Evolutionary conservation across 176 grass and related monocot genomes (phyloP).

Genomic region (Oryza brachyantha): DNA sequence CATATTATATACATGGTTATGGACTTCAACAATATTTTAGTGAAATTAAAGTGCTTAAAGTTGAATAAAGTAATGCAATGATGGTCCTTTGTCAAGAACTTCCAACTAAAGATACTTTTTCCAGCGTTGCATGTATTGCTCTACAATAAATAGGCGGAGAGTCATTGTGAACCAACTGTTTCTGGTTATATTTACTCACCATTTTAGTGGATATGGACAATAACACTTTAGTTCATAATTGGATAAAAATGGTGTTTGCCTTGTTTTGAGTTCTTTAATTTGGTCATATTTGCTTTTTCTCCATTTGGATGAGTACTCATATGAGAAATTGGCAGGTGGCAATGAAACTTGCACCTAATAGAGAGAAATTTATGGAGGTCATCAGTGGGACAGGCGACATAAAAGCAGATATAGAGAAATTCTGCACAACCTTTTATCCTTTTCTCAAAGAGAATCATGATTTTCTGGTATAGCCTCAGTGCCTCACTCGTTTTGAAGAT

Average conservation of each 20-base stretch:
- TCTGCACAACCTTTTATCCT: constrained; percentile 77
- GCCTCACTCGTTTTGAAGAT: not conserved
- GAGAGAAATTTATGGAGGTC: constrained; percentile 97
- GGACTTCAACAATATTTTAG: not conserved
- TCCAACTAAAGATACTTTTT: not conserved
- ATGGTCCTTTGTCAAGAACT: not conserved
- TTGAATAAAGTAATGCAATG: not conserved
- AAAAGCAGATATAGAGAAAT: constrained; percentile 89
- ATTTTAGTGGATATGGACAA: not conserved
- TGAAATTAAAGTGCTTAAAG: not conserved
- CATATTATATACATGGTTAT: too few relatives aligned
- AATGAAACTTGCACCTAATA: constrained; percentile 89
- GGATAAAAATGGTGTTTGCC: not conserved
- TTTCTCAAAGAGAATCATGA: constrained; percentile 83
- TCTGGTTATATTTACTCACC: not conserved
- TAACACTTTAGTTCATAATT: not conserved
- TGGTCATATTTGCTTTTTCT: not conserved
- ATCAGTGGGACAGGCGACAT: constrained; percentile 73
- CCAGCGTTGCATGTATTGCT: too few relatives aligned
- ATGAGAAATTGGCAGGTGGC: constrained; percentile 51
- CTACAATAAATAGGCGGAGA: not conserved
- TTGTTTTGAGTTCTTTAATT: not conserved
- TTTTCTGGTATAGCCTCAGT: constrained; percentile 56
- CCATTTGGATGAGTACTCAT: constrained; percentile 15
- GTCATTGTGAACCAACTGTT: not conserved